These are phyloP conservation scores for Saccharomycopsis sp. DNA, from an alignment of 805 yeast genomes.

Conservation along the genomic window DNA sequence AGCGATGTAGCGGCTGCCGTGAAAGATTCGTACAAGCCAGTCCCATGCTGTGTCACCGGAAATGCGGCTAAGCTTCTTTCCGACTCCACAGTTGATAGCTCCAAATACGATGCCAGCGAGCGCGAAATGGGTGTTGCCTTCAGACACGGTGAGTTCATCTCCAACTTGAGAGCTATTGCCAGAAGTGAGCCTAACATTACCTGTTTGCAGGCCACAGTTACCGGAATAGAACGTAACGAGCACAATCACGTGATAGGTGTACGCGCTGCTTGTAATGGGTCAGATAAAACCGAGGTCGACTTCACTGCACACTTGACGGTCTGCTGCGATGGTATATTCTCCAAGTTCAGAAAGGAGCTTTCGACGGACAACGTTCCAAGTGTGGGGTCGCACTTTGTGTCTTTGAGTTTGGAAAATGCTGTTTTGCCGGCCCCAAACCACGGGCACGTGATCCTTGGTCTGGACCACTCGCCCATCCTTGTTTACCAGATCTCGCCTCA, in stretches of 20 bases:
- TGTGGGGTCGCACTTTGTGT: slow-evolving; percentile 81
- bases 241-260: slow-evolving; percentile 63
- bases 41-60: slow-evolving; percentile 39
- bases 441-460: slow-evolving; percentile 87
- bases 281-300: slow-evolving; percentile 34
- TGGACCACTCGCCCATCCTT: slow-evolving; percentile 74
- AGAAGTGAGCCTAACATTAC: slow-evolving; percentile 67
- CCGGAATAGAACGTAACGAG: slow-evolving; percentile 50
- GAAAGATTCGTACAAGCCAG: slow-evolving; percentile 37
- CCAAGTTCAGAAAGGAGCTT: slow-evolving; percentile 78
- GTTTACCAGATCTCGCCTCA: slow-evolving; percentile 79
- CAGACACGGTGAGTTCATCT: slow-evolving; percentile 86
- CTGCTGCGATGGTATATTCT: slow-evolving; percentile 89
- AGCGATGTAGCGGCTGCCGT: slow-evolving; percentile 38
- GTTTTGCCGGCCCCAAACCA: slow-evolving; percentile 65
- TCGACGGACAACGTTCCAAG: slow-evolving; percentile 54
- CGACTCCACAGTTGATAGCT: slow-evolving; percentile 42
- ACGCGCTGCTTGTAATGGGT: slow-evolving; percentile 39
- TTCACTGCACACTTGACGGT: slow-evolving; percentile 61
- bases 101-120: slow-evolving; percentile 54
- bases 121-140: slow-evolving; percentile 72
- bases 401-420: slow-evolving; percentile 69
- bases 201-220: slow-evolving; percentile 78
- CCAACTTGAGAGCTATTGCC: slow-evolving; percentile 69
- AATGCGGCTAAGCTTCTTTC: slow-evolving; percentile 52